A percentile compares a stretch with the other conserved stretches of the same genome.
Conservation (phyloP, 2,329 filamentous ascomycete species). For the Chaetomiaceae sp. region DNA sequence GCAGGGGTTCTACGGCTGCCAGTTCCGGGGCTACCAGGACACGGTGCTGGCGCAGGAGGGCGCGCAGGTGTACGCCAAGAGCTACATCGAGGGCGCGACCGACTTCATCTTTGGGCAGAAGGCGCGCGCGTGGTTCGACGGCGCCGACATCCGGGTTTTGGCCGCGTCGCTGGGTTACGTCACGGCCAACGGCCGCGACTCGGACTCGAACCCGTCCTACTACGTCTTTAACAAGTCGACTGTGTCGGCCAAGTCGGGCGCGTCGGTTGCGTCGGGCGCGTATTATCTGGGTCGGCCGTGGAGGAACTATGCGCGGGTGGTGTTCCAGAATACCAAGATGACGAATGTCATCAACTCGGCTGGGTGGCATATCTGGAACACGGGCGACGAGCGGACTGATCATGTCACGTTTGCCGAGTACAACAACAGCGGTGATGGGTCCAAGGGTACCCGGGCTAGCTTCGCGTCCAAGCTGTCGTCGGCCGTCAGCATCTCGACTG, state of each 20-base stretch:
- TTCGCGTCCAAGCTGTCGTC: constrained; percentile 35
- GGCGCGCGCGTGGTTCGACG: constrained; percentile 42
- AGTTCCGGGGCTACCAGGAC: constrained; percentile 46
- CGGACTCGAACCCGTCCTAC: constrained; percentile 35
- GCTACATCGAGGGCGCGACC: constrained; percentile 44
- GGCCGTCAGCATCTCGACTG: constrained; percentile 32
- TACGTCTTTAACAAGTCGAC: constrained; percentile 46
- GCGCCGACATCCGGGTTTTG: constrained; percentile 17
- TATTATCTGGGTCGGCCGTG: constrained; percentile 49
- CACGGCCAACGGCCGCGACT: constrained; percentile 39
- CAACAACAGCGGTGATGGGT: constrained; percentile 53
- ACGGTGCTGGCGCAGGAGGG: constrained; percentile 45
- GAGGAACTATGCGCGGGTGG: constrained; percentile 43
- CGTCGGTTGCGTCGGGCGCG: constrained; percentile 35
- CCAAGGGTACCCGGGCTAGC: constrained; percentile 48
- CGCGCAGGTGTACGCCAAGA: constrained; percentile 43
- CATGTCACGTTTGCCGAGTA: constrained; percentile 57
- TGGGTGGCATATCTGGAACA: constrained; percentile 56
- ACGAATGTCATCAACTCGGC: constrained; percentile 52
- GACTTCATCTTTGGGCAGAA: constrained; percentile 48
- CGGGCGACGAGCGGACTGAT: constrained; percentile 43
- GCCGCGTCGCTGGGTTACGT: constrained; percentile 10
- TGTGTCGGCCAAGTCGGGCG: constrained; percentile 37
- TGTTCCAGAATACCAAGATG: constrained; percentile 47
- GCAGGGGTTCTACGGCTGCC: constrained; percentile 45